Base-by-base conservation (phyloP, 176 grass and related monocot genomes). In the Paspalum vaginatum region DNA sequence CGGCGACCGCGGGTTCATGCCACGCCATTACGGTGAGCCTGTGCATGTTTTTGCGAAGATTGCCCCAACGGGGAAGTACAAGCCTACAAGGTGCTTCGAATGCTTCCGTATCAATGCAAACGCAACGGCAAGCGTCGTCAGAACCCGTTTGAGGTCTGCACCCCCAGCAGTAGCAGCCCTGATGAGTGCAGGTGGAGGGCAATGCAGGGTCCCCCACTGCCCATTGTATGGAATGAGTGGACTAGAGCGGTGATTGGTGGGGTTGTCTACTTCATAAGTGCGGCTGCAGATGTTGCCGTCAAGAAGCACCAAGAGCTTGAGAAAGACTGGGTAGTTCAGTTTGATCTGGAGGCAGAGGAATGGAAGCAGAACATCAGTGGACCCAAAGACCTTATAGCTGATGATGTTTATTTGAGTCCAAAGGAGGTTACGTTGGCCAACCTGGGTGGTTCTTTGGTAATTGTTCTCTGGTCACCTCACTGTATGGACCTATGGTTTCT, bases 81-180 rank as follows among this genome's bases (percentile, higher is more conserved):
- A 84, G 82, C 18, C 69, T n/a, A 47, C 52, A 84, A 84, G 82
- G 25, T 77, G 25, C 63, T 84, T 24, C 82, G 63, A 16, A 6
- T 77, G 42, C 51, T 76, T 55, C 52, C 7, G 1, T 55, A 9
- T 4, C 52, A 8, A 2, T 6, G 48, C 4, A 4, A 1, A 4
- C 6, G 1, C 7, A 2, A 2, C 0, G 32, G 32, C 32, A 32
- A 32, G 1, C 32, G 32, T 32, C 52, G 52, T 55, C 17, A 55
- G 7, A 18, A 55, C 17, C 52, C 20, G 52, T 55, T 55, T n/a
- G 62, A 84, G 72, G 52, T 84, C 51, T 39, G 46, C 51, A 84
- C 50, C 25, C 2, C 76, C 41, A 11, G 21, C 27, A 20, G n/a
- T 0, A 20, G n/a, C 27, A 3, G 8, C 48, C 1, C 18, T 11